Conservation (phyloP, 495 filamentous ascomycete species). For the Hyaloscypha hepaticicola region DNA sequence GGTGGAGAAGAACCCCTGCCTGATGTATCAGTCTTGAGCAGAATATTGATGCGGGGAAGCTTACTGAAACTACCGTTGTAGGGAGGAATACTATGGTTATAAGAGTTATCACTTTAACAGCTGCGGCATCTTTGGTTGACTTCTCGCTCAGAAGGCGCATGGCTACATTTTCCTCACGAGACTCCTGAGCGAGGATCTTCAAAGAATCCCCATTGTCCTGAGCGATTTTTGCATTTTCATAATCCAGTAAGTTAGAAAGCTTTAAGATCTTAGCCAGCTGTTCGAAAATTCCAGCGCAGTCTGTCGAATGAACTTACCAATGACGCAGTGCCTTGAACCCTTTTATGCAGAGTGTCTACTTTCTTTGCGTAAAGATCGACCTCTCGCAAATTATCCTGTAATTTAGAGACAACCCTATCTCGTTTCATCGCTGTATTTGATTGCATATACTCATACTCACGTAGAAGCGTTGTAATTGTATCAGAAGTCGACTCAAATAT, state of each 20-base stretch:
- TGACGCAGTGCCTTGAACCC: neutral
- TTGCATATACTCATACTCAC: neutral
- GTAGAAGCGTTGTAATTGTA: neutral
- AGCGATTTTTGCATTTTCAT: constrained; percentile 4
- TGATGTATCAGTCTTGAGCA: neutral
- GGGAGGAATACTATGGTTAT: constrained; percentile 6
- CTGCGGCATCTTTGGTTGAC: constrained; percentile 2
- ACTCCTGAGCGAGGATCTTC: neutral
- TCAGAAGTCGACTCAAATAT: constrained; percentile 6
- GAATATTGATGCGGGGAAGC: neutral
- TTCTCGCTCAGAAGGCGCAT: constrained; percentile 6
- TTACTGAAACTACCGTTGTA: constrained; percentile 1
- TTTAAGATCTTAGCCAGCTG: neutral
- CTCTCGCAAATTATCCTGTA: neutral
- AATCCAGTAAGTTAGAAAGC: neutral
- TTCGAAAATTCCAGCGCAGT: neutral
- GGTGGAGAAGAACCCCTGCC: constrained; percentile 3
- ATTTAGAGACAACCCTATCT: neutral
- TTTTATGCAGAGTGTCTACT: constrained; percentile 1
- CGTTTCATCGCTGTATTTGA: neutral
- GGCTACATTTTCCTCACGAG: constrained; percentile 5
- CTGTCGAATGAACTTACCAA: constrained; percentile 1
- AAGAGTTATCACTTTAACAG: constrained; percentile 5
- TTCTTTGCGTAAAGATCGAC: neutral
- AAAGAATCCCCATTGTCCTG: constrained; percentile 2